Base-by-base conservation (phyloP, 129 eudicot genomes). In the Lonicera japonica region DNA sequence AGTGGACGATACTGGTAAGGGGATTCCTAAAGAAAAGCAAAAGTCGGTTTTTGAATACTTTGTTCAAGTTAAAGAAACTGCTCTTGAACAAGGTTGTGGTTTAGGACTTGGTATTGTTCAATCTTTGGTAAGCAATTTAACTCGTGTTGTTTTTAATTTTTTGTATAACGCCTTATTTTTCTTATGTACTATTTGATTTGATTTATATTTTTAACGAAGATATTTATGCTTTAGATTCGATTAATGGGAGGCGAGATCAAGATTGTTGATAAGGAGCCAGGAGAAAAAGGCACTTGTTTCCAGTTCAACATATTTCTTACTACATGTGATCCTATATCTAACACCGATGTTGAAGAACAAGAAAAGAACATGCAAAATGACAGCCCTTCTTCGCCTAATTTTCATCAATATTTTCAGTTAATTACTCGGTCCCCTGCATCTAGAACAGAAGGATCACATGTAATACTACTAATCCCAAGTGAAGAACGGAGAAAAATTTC, bases 71-170 rank as follows among this genome's bases (percentile, higher is more conserved):
- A 77, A 70, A 25, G 83, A 74, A 41, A 70, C 68, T 8, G 72
- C 67, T n/a, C 59, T 12, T 54, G 76, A 69, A 18, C 68, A 63
- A 34, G 73, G 45, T 24, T 66, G 73, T 54, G 88, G 83, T 52
- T 63, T 82, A 20, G 88, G 88, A 20, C 83, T 82, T 12, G 83
- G 88, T 22, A 82, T 82, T 47, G 88, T 82, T 56, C 88, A 82
- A 56, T 82, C 88, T 19, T 60, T 77, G 77, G 87, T 81, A 60
- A 36, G 80, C 45, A 63, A 24, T 12, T 67, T 43, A 3, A 8
- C 4, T 43, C 20, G 10, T 11, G 15, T 56, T 43, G 15, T 21
- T 52, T 5, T 52, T 6, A 11, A 15, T 16, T 52, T 52, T 29
- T 1, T 6, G 36, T 29, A 29, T 29, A 29, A 29, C 15, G 25